Base-by-base conservation (phyloP, 768 basidiomycete species). In the Trametopsis cervina region DNA sequence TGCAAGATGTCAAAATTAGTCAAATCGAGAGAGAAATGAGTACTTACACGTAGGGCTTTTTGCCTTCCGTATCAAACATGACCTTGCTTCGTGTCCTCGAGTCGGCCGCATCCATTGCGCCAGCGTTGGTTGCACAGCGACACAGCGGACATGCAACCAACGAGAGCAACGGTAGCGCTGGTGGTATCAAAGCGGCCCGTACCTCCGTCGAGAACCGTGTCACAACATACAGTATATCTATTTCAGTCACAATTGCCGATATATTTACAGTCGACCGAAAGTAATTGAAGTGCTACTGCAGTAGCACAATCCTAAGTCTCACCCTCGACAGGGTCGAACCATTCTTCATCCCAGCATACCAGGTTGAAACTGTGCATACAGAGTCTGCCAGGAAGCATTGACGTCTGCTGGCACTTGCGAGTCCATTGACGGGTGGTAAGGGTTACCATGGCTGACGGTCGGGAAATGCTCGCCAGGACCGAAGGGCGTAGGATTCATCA, bases 61-160 rank as follows among this genome's bases (percentile, higher is more conserved):
- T 43, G 37, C 49, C 50, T 41, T 41, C 54, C n/a, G 59, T 56
- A 40, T 57, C 61, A 17, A 69, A 54, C 4, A 61, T 53, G 21
- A 69, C 60, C 56, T 67, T 69, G 47, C 63, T 60, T 37, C 68
- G 58, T 11, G 66, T 69, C 40, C 67, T 58, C 23, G 68, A 57
- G 42, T 69, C 65, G 24, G 61, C 50, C 4, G 55, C 26, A 43
- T 61, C 60, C 66, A 68, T 64, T 7, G 29, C 15, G n/a, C 17
- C 40, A 25, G 20, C n/a, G 52, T 15, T 7, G 22, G 13, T 25
- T n/a, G 40, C 40, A 29, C 24, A 7, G 27, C 25, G 18, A 18
- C 5, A 41, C 12, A 41, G 6, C n/a, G n/a, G n/a, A n/a, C n/a
- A n/a, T n/a, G n/a, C n/a, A n/a, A n/a, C n/a, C n/a, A n/a, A n/a